A percentile compares a stretch with the other conserved stretches of the same genome.
Conservation (phyloP, 495 filamentous ascomycete genomes). For the Penicillium antarcticum region DNA sequence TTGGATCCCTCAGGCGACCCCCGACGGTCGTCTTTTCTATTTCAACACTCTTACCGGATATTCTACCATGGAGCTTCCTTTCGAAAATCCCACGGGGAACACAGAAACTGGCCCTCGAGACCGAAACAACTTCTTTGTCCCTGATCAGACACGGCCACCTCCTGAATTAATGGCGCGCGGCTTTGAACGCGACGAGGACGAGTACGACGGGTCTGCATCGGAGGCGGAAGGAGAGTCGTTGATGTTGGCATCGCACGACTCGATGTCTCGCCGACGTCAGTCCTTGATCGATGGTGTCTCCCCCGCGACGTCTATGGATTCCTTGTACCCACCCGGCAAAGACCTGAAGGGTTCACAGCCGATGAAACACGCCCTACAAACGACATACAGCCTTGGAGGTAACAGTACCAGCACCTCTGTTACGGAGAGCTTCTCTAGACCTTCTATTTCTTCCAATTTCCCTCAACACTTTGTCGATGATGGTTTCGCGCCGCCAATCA, state of each 20-base stretch:
- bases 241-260: slow-evolving; percentile 57
- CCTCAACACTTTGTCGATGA: slow-evolving; percentile 85
- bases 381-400: slow-evolving; percentile 21
- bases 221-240: slow-evolving; percentile 73
- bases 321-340: slow-evolving; percentile 55
- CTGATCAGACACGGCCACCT: slow-evolving; percentile 85
- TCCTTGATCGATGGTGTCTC: slow-evolving; percentile 75
- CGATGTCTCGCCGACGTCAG: slow-evolving; percentile 56
- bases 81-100: slow-evolving; percentile 80
- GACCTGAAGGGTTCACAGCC: slow-evolving; percentile 15
- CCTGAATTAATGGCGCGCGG: slow-evolving; percentile 90
- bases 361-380: slow-evolving; percentile 20
- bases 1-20: slow-evolving; percentile 97
- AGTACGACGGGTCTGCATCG: slow-evolving; percentile 82
- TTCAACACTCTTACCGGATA: slow-evolving; percentile 96
- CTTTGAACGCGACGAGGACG: slow-evolving; percentile 76
- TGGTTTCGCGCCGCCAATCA: slow-evolving; percentile 65
- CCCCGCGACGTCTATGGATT: slow-evolving; percentile 89
- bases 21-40: slow-evolving; percentile 91
- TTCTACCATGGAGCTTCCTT: slow-evolving; percentile 86
- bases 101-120: slow-evolving; percentile 85
- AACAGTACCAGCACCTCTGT: slow-evolving; percentile 35
- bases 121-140: slow-evolving; percentile 80
- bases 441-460: slow-evolving; percentile 58
- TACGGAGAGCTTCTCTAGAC: slow-evolving; percentile 36